phyloP scores from a whole-genome alignment of 768 basidiomycete genomes.

The Trichaptum fuscoviolaceum region DNA sequence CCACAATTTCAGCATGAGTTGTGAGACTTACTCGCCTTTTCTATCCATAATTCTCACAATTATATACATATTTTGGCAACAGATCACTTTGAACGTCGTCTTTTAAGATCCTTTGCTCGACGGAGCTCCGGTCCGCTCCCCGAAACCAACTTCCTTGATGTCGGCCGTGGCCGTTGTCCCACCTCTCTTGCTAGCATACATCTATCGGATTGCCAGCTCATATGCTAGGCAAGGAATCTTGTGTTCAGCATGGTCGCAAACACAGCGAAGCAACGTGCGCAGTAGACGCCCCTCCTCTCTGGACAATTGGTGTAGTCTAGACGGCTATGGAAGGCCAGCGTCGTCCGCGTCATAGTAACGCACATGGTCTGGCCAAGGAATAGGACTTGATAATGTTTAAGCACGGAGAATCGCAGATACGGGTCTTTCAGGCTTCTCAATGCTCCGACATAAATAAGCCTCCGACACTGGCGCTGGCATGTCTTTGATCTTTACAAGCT shows the following conservation, averaged over 20 bases:
- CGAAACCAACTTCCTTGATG: neutral
- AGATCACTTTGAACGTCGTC: too few species aligned
- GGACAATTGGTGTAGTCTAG: neutral
- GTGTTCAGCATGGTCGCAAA: neutral
- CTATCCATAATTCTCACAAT: too few species aligned
- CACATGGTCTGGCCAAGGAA: neutral
- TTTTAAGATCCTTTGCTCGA: too few species aligned
- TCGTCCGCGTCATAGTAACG: neutral
- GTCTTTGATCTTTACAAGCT: neutral
- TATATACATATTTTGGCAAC: too few species aligned
- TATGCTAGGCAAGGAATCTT: neutral
- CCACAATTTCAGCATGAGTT: too few species aligned
- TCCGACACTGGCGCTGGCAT: neutral
- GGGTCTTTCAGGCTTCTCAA: neutral
- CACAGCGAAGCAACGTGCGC: neutral
- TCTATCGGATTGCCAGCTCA: neutral
- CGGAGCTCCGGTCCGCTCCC: too few species aligned
- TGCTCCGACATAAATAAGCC: conserved; percentile 1
- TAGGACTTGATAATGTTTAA: neutral
- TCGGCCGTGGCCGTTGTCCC: neutral
- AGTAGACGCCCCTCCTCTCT: neutral
- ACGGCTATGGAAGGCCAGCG: neutral
- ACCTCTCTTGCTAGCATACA: neutral
- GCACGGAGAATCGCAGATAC: neutral
- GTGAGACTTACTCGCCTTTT: too few species aligned